phyloP scores from a whole-genome alignment of 2,329 filamentous ascomycete genomes.

The Sporothrix phasma region DNA sequence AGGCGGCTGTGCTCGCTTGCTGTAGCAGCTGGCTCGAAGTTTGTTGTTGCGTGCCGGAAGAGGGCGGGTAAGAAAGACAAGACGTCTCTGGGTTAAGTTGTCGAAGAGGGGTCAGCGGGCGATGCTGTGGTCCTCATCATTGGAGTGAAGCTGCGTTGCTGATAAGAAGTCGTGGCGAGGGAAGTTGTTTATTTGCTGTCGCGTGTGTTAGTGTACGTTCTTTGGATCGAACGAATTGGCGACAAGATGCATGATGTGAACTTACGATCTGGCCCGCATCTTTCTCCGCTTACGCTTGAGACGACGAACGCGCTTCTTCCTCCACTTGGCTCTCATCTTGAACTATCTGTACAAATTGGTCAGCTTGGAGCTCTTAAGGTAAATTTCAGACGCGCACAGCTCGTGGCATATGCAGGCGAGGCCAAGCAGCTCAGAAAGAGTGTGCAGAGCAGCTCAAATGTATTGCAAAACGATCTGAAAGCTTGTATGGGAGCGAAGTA shows the following conservation, averaged over 20 bases:
- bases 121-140: constrained; percentile 1
- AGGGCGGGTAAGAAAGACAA: background rate
- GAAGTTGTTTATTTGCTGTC: constrained; percentile 17
- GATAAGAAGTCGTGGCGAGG: constrained; percentile 15
- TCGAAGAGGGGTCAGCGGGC: background rate
- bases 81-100: background rate
- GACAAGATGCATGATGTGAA: constrained; percentile 21
- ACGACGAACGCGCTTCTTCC: constrained; percentile 98
- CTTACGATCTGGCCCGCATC: constrained; percentile 95
- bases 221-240: background rate
- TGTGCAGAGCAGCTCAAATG: background rate
- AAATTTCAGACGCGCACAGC: background rate
- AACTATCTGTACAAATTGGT: constrained; percentile 28
- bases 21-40: background rate
- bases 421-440: background rate
- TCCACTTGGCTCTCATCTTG: constrained; percentile 94
- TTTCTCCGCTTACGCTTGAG: constrained; percentile 99
- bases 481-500: background rate
- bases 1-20: background rate
- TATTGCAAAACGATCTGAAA: background rate
- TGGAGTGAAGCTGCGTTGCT: constrained; percentile 12
- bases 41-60: constrained; percentile 3
- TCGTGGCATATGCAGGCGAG: background rate
- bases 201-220: constrained; percentile 3
- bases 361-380: constrained; percentile 8